Percentiles rank a stretch among this genome's conserved stretches.
phyloP scores from a whole-genome alignment of 306 rosid genomes.

The Hylodesmum podocarpum region DNA sequence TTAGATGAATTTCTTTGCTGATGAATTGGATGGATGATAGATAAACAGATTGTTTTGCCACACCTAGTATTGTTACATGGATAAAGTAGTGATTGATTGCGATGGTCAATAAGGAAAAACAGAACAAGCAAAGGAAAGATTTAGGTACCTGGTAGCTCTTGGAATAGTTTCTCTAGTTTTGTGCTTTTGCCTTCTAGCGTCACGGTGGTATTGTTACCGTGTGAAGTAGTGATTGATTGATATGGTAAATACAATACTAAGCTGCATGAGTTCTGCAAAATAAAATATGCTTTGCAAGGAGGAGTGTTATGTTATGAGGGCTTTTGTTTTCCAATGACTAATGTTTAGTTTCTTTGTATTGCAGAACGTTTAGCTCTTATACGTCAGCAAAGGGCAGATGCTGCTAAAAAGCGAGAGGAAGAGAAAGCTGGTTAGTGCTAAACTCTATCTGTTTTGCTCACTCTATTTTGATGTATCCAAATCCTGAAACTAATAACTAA shows the following conservation, averaged over 20 bases:
- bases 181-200: neutral
- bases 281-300: neutral
- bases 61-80: too few relatives aligned
- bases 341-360: conserved; percentile 13
- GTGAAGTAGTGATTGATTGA: neutral
- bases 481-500: conserved; percentile 18
- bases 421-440: conserved; percentile 72
- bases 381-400: conserved; percentile 87
- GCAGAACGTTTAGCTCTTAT: conserved; percentile 84
- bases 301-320: neutral
- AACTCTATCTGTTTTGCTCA: neutral
- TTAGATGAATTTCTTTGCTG: too few relatives aligned
- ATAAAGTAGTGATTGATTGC: too few relatives aligned
- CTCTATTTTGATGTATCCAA: neutral
- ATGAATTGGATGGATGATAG: too few relatives aligned
- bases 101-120: conserved; percentile 98
- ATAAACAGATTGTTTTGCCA: too few relatives aligned
- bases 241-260: neutral
- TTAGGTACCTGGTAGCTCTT: conserved; percentile 55
- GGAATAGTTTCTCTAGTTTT: neutral
- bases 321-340: neutral
- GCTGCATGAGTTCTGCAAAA: neutral
- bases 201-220: neutral
- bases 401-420: conserved; percentile 85
- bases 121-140: conserved; percentile 87